Evolutionary conservation across 345 rosid species (phyloP).

Genomic region (Gossypium mustelinum): DNA sequence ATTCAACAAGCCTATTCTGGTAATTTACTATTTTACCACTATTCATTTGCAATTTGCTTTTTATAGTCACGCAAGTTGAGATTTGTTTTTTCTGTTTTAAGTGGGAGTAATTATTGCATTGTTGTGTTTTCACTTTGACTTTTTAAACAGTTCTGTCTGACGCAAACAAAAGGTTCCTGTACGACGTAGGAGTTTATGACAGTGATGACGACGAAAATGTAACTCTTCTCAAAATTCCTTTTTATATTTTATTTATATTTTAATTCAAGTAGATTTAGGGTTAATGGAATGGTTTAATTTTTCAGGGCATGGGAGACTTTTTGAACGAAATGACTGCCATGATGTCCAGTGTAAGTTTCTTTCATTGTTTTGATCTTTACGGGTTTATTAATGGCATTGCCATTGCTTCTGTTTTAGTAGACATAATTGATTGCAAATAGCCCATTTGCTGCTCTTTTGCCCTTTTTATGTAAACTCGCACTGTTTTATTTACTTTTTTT

Average conservation of each 20-base stretch:
- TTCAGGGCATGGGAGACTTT: conserved; percentile 92
- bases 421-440: conserved; percentile 13
- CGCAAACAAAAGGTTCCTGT: conserved; percentile 76
- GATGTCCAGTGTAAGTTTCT: conserved; percentile 64
- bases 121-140: conserved; percentile 7
- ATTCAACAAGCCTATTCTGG: conserved; percentile 93
- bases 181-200: conserved; percentile 83
- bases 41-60: neutral
- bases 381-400: neutral
- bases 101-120: conserved; percentile 17
- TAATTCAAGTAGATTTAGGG: neutral
- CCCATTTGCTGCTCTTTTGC: neutral
- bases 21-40: conserved; percentile 22
- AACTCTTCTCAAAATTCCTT: neutral
- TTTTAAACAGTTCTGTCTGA: conserved; percentile 70
- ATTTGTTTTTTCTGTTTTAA: conserved; percentile 1
- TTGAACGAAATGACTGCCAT: conserved; percentile 74
- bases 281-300: neutral
- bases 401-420: conserved; percentile 7
- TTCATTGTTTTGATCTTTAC: neutral
- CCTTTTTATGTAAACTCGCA: neutral
- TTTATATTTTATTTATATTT: neutral
- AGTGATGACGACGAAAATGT: conserved; percentile 76
- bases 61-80: neutral
- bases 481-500: neutral